Percentiles rank a stretch among this genome's conserved stretches.
phyloP scores from a whole-genome alignment of 192 early-diverging fungal genomes.

The Rhizophlyctis rosea region DNA sequence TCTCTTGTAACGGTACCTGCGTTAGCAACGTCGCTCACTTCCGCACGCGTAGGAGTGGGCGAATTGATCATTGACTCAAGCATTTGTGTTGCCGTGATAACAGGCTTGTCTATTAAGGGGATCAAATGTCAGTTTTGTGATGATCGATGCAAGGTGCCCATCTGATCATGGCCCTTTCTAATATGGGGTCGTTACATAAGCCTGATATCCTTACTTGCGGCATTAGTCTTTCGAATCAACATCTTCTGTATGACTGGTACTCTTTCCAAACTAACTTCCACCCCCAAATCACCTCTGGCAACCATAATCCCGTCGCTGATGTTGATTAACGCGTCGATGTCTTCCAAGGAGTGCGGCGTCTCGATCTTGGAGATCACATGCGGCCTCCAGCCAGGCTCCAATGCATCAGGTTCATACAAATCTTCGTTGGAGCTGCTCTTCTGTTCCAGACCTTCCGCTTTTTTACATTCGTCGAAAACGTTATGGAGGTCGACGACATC shows the following conservation, averaged over 20 bases:
- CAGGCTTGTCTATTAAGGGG: conserved; percentile 37
- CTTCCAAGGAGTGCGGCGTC: conserved; percentile 52
- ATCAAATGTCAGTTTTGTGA: background rate
- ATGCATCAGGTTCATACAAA: conserved; percentile 19
- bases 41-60: conserved; percentile 53
- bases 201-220: conserved; percentile 25
- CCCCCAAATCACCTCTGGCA: conserved; percentile 56
- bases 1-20: conserved; percentile 53
- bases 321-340: conserved; percentile 51
- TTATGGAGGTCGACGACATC: conserved; percentile 50
- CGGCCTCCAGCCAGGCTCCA: conserved; percentile 49
- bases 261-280: conserved; percentile 48
- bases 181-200: background rate
- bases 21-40: conserved; percentile 60
- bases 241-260: conserved; percentile 58
- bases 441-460: conserved; percentile 47
- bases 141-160: no score
- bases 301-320: conserved; percentile 59
- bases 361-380: conserved; percentile 58
- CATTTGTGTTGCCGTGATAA: conserved; percentile 63
- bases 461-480: conserved; percentile 24
- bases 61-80: conserved; percentile 54
- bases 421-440: conserved; percentile 46
- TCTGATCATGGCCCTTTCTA: no score
- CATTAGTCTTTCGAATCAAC: conserved; percentile 52